phyloP scores from a whole-genome alignment of 2,329 filamentous ascomycete genomes.

The Fusarium xylarioides region DNA sequence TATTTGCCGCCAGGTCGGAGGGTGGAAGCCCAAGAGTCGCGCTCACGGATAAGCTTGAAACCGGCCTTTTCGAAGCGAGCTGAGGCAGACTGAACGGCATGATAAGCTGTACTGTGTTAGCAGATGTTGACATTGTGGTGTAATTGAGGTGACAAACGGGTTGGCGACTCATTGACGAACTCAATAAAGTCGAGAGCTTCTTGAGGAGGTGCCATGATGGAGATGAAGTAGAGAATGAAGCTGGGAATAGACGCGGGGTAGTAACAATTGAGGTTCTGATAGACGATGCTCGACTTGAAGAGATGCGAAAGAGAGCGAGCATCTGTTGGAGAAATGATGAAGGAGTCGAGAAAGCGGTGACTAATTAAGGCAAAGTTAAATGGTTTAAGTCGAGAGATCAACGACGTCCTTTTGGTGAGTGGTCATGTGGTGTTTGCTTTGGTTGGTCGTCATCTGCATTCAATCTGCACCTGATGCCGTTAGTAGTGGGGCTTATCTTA shows the following conservation, averaged over 20 bases:
- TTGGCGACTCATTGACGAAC: slow-evolving; percentile 94
- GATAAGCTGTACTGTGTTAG: slow-evolving; percentile 74
- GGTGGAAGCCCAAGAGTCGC: slow-evolving; percentile 84
- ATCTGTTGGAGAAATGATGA: slow-evolving; percentile 26
- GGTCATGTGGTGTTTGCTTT: slow-evolving; percentile 18
- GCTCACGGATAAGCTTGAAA: slow-evolving; percentile 89
- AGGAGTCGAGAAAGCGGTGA: slow-evolving; percentile 18
- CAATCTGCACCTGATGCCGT: background rate
- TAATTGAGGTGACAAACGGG: slow-evolving; percentile 67
- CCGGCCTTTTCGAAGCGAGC: slow-evolving; percentile 81
- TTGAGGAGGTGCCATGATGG: slow-evolving; percentile 61
- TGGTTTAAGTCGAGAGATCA: background rate
- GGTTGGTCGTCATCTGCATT: slow-evolving; percentile 8
- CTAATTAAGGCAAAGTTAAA: background rate
- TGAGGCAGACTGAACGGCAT: slow-evolving; percentile 85
- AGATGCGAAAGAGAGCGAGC: slow-evolving; percentile 29
- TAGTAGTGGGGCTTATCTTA: slow-evolving; percentile 32
- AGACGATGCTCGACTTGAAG: slow-evolving; percentile 20
- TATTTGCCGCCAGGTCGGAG: slow-evolving; percentile 92
- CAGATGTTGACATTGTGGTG: background rate
- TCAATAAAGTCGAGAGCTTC: slow-evolving; percentile 85
- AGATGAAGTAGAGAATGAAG: slow-evolving; percentile 45
- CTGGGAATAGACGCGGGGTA: slow-evolving; percentile 1
- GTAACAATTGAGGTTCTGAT: slow-evolving; percentile 21
- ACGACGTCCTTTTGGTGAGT: background rate